Evolutionary conservation across 139 green algal genomes (phyloP), one percentile per base, ranked within the genome.

Genomic region (Chlamydomonas schloesseri): DNA sequence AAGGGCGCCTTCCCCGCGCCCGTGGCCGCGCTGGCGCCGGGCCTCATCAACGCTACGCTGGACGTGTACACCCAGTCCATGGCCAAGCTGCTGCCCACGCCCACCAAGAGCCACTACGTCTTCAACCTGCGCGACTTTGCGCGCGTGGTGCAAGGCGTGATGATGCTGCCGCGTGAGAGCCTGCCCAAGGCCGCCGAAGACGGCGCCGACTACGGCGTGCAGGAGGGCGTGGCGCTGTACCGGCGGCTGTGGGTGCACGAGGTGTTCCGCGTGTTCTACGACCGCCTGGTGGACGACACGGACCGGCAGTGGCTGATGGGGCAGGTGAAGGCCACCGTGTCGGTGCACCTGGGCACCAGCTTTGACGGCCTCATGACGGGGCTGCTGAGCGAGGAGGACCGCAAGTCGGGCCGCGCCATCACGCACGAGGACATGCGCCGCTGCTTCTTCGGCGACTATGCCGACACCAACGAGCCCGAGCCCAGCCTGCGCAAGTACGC

Each of bases 91-190:
- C 92, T 96, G 67, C 95, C 95, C 20, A 97, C 95, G 24, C 95
- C 95, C 34, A 91, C 88, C 31, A 97, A 97, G 88, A 94, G 87
- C 68, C 94, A 97, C 90, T 97, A 97, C 89, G 92, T 95, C 24
- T 97, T 97, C 93, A 97, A 97, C 91, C 89, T 96, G 84, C 86
- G 94, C 10, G 94, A 97, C 91, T 96, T 96, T 89, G 93, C 93
- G 29, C 86, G 94, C 10, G 94, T 97, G 37, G 86, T 97, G 29
- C 94, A 94, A 74, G 87, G 87, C 71, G 73, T 90, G 20, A 90
- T 86, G 74, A 90, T 90, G 87, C 64, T 90, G 26, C 80, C 73
- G 6, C 60, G 55, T 15, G 74, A 71, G 15, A 47, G 46, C 15
- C 81, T 90, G 42, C 87, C 87, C 26, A 34, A 82, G 47, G 34